Base-by-base conservation (phyloP, 306 rosid genomes). In the Vigna mungo region DNA sequence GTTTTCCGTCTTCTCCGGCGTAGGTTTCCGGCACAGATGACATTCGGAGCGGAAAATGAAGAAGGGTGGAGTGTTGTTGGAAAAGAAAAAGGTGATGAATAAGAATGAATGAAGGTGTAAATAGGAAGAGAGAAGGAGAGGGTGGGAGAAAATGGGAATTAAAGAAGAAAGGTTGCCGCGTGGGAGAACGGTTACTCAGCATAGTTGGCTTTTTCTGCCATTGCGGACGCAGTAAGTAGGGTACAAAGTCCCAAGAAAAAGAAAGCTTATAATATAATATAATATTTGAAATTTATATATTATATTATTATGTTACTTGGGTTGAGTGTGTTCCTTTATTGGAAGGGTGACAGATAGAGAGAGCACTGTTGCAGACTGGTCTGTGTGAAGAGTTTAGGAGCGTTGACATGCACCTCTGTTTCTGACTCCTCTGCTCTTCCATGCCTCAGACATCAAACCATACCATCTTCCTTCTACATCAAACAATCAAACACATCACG, bases 181-280 rank as follows among this genome's bases (percentile, higher is more conserved):
- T 90, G 97, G 82, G 87, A 69, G 75, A 89, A 88, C 92, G 90
- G 91, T 90, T 90, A 87, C 61, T 56, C 88, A 59, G 71, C 84
- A 76, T 77, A 77, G 78, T 86, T 87, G 87, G 88, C 86, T 84
- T 82, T 86, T 86, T 71, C 82, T 83, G 86, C 49, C 58, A 68
- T 41, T 86, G 71, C 43, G 78, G 79, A 61, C 65, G 62, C 12
- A 8, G 36, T 58, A 64, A 78, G 46, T 47, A 58, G 80, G 54
- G 79, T 53, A 53, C 75, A 66, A 82, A 78, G 66, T 49, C 79
- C 74, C 41, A 81, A 77, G 46, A 41, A 41, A 41, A 41, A 41
- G 10, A 41, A 41, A 41, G 1, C 44, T 9, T 2, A 41, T 41
- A 9, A 41, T 39, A 37, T 37, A 37, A 39, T 39, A 30, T 30